These are phyloP conservation scores for Globisporangium ultimum DNA, from an alignment of 352 stramenopile species.

Conservation along the genomic window DNA sequence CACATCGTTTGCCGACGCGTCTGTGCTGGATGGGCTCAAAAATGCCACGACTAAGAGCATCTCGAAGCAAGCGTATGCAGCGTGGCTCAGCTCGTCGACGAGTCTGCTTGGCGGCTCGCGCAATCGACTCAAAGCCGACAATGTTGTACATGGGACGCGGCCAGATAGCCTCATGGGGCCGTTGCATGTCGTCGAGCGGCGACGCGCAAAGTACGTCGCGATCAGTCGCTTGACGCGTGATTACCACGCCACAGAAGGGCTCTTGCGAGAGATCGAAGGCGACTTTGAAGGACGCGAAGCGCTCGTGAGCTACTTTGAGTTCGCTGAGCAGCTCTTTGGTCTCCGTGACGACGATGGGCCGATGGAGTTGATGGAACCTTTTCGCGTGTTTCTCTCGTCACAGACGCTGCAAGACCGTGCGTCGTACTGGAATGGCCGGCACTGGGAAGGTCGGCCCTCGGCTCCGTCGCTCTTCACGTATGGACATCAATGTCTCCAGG, in stretches of 20 bases:
- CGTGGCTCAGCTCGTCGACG: constrained; percentile 59
- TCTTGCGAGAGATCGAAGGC: constrained; percentile 70
- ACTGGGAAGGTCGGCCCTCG: constrained; percentile 72
- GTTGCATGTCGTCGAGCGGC: constrained; percentile 82
- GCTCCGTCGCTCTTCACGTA: constrained; percentile 72
- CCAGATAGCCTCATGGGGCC: constrained; percentile 91
- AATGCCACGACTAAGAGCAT: constrained; percentile 34
- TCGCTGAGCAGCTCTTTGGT: constrained; percentile 69
- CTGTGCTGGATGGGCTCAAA: constrained; percentile 37
- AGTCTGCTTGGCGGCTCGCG: constrained; percentile 53
- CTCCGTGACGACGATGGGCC: constrained; percentile 45
- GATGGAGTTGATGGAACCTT: constrained; percentile 22
- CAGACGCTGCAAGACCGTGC: constrained; percentile 43
- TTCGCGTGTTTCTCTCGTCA: constrained; percentile 47
- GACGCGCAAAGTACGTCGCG: constrained; percentile 93
- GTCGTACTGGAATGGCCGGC: constrained; percentile 78
- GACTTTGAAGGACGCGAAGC: constrained; percentile 79
- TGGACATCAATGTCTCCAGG: constrained; percentile 48
- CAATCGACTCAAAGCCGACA: constrained; percentile 87
- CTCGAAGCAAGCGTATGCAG: constrained; percentile 39
- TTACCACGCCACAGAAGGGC: constrained; percentile 77
- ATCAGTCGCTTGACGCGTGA: constrained; percentile 90
- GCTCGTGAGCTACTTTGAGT: constrained; percentile 68
- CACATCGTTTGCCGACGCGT: constrained; percentile 32
- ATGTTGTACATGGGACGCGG: constrained; percentile 89